phyloP scores from a whole-genome alignment of 1,284 basidiomycete species.

The Leccinum ponderosum region DNA sequence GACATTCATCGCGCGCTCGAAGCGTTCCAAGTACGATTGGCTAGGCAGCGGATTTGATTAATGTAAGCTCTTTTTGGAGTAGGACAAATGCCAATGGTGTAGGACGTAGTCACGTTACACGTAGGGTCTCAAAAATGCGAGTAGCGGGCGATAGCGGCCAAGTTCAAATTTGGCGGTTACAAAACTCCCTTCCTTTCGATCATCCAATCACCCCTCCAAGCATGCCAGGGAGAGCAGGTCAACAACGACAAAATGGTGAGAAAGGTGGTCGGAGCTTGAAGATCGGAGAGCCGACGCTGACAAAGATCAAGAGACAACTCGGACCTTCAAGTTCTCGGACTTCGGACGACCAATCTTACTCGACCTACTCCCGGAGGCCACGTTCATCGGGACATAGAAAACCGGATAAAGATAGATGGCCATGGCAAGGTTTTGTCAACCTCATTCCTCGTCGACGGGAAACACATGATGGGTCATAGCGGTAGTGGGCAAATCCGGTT shows the following conservation, averaged over 20 bases:
- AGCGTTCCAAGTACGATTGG: not conserved
- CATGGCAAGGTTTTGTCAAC: not conserved
- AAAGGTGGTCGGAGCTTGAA: not conserved
- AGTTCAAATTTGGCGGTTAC: not conserved
- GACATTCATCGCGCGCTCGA: not conserved
- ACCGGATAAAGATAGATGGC: not conserved
- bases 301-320: not conserved
- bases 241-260: not conserved
- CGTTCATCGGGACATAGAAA: not conserved
- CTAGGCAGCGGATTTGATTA: not conserved
- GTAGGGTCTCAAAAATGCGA: not conserved
- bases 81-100: not conserved
- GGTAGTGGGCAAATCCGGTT: not conserved
- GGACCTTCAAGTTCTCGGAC: too few species aligned
- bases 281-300: not conserved
- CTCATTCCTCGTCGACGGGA: not conserved
- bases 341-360: not conserved
- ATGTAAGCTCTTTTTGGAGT: not conserved
- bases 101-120: not conserved
- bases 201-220: not conserved
- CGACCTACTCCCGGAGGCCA: not conserved
- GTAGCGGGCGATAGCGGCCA: not conserved
- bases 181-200: not conserved
- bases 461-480: not conserved
- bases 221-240: not conserved